Evolutionary conservation across 176 grass and related monocot genomes (phyloP).

Genomic region (Stipa capillata): DNA sequence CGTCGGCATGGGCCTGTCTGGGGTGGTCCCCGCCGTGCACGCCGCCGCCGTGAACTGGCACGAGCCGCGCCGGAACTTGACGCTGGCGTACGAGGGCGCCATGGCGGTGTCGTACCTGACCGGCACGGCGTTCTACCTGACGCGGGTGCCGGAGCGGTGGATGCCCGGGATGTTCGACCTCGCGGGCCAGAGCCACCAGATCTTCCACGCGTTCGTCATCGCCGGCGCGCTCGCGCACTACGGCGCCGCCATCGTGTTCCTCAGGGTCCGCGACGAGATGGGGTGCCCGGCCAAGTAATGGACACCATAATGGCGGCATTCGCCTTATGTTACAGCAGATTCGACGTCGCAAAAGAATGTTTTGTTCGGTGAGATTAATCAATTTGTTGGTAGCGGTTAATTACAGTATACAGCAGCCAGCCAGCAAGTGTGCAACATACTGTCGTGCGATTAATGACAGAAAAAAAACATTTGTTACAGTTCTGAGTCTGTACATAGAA

Average conservation of each 20-base stretch:
- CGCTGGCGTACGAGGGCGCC: slow-evolving; percentile 68
- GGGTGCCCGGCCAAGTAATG: slow-evolving; percentile 23
- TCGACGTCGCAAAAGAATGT: neutral
- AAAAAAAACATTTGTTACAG: neutral
- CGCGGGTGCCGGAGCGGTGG: slow-evolving; percentile 81
- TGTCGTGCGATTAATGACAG: neutral
- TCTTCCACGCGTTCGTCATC: slow-evolving; percentile 87
- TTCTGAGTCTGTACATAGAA: neutral
- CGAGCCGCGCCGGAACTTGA: slow-evolving; percentile 53
- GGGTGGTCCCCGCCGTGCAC: slow-evolving; percentile 70
- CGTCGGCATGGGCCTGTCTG: slow-evolving; percentile 84
- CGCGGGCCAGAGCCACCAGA: slow-evolving; percentile 85
- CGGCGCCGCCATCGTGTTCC: slow-evolving; percentile 61
- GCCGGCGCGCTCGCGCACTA: slow-evolving; percentile 86
- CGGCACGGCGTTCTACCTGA: slow-evolving; percentile 65
- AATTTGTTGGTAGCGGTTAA: neutral
- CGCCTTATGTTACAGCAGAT: neutral
- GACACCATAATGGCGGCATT: neutral
- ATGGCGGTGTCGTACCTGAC: slow-evolving; percentile 62
- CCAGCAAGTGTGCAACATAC: neutral
- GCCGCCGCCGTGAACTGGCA: slow-evolving; percentile 70
- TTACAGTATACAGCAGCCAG: neutral
- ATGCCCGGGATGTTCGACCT: slow-evolving; percentile 67
- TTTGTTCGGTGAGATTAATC: neutral
- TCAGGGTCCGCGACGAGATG: slow-evolving; percentile 48